Conservation (phyloP, 108 stramenopile species). For the Nitzschia inconspicua region DNA sequence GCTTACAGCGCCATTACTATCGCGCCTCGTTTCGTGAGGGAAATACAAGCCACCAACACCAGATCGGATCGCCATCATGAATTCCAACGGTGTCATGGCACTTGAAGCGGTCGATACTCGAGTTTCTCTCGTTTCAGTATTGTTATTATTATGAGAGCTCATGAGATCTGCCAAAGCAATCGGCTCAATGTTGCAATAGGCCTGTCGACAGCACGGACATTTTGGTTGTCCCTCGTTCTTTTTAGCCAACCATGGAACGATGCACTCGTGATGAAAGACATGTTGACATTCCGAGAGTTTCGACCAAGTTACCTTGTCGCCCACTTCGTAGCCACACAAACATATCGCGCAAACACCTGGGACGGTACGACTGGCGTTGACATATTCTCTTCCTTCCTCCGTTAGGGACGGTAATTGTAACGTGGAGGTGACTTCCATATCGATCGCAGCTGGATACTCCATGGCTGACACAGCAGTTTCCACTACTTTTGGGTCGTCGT, state of each 20-base stretch:
- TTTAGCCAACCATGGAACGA: conserved; percentile 82
- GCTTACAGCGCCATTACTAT: too few relatives aligned
- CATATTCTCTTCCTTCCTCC: too few relatives aligned
- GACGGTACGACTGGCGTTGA: conserved; percentile 29
- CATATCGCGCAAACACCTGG: conserved; percentile 54
- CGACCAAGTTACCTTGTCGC: conserved; percentile 41
- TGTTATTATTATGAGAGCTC: neutral
- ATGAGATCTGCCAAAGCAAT: conserved; percentile 7
- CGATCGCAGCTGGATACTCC: neutral
- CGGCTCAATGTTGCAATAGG: conserved; percentile 30
- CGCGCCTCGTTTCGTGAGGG: too few relatives aligned
- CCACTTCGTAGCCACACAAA: conserved; percentile 38
- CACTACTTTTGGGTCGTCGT: conserved; percentile 3
- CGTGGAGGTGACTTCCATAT: neutral
- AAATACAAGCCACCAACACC: too few relatives aligned
- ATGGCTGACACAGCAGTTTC: neutral
- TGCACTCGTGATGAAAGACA: conserved; percentile 86
- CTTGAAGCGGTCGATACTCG: too few relatives aligned
- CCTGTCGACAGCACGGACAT: conserved; percentile 61
- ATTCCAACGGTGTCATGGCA: too few relatives aligned
- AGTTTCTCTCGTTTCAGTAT: neutral
- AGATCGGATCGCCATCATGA: too few relatives aligned
- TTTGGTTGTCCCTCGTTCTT: conserved; percentile 29
- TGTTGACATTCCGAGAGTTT: conserved; percentile 54
- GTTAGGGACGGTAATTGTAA: too few relatives aligned